phyloP scores from a whole-genome alignment of 768 basidiomycete genomes.

The Termitomyces sp. region DNA sequence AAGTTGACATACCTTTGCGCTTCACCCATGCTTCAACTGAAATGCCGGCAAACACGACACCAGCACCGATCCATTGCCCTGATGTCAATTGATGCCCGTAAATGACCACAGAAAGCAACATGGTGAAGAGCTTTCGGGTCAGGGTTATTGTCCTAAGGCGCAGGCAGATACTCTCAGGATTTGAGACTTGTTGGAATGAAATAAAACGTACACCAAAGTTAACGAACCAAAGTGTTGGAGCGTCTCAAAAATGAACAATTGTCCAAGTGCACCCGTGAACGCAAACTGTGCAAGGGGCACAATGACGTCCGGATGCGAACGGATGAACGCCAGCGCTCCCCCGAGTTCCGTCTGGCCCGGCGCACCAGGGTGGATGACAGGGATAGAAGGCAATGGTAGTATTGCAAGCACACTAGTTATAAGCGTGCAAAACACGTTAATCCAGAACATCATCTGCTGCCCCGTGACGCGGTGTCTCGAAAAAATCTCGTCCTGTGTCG shows the following conservation, averaged over 20 bases:
- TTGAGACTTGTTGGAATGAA: not conserved
- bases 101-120: slow-evolving; percentile 90
- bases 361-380: slow-evolving; percentile 69
- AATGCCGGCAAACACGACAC: slow-evolving; percentile 91
- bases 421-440: slow-evolving; percentile 82
- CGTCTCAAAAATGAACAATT: slow-evolving; percentile 97
- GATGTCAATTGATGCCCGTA: slow-evolving; percentile 80
- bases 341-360: slow-evolving; percentile 58
- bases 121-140: slow-evolving; percentile 95
- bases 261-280: slow-evolving; percentile 87
- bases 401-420: slow-evolving; percentile 64
- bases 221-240: slow-evolving; percentile 87
- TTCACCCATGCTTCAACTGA: slow-evolving; percentile 91
- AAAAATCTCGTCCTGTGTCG: slow-evolving; percentile 97
- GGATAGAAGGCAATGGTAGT: slow-evolving; percentile 75
- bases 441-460: slow-evolving; percentile 99
- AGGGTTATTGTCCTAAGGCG: slow-evolving; percentile 79
- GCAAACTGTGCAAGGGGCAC: slow-evolving; percentile 79
- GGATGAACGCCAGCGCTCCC: slow-evolving; percentile 68
- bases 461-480: slow-evolving; percentile 65
- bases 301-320: slow-evolving; percentile 68
- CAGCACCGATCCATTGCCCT: slow-evolving; percentile 94
- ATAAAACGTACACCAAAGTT: slow-evolving; percentile 62
- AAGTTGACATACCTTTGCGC: slow-evolving; percentile 59
- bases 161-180: slow-evolving; percentile 6